These are phyloP conservation scores for Torulaspora maleeae DNA, from an alignment of 805 yeast genomes.

Conservation along the genomic window DNA sequence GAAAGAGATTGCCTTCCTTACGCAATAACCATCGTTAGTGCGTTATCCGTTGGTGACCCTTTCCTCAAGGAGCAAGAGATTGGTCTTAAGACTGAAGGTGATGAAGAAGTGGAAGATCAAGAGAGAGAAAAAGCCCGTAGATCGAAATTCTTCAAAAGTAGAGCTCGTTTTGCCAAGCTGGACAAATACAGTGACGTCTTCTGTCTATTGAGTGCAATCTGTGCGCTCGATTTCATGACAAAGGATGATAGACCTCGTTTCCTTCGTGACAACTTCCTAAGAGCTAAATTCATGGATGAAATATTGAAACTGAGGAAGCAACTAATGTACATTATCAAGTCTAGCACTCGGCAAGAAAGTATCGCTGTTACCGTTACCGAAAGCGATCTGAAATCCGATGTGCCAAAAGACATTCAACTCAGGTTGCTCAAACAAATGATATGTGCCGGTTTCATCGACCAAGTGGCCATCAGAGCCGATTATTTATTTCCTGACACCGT, in stretches of 20 bases:
- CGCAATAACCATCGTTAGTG: constrained; percentile 87
- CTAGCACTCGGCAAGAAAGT: constrained; percentile 55
- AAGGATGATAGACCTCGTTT: constrained; percentile 44
- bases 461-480: constrained; percentile 82
- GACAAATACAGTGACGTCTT: constrained; percentile 76
- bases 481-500: constrained; percentile 56
- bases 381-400: constrained; percentile 49
- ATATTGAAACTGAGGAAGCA: constrained; percentile 77
- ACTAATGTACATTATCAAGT: constrained; percentile 65
- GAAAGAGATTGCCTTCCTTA: constrained; percentile 83
- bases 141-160: constrained; percentile 52
- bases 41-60: constrained; percentile 90
- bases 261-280: constrained; percentile 56
- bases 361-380: constrained; percentile 47
- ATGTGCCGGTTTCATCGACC: constrained; percentile 89
- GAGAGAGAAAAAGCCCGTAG: constrained; percentile 43
- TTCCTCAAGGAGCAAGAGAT: constrained; percentile 71
- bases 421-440: constrained; percentile 85
- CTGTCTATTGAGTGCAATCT: constrained; percentile 69
- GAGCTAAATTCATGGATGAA: constrained; percentile 82
- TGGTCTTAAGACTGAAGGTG: constrained; percentile 41
- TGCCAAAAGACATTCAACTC: constrained; percentile 67
- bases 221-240: constrained; percentile 80
- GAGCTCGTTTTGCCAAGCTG: constrained; percentile 56
- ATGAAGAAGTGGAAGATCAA: constrained; percentile 18